Percentiles rank a stretch among this genome's conserved stretches.
phyloP scores from a whole-genome alignment of 495 filamentous ascomycete species.

The Trichoderma virens region DNA sequence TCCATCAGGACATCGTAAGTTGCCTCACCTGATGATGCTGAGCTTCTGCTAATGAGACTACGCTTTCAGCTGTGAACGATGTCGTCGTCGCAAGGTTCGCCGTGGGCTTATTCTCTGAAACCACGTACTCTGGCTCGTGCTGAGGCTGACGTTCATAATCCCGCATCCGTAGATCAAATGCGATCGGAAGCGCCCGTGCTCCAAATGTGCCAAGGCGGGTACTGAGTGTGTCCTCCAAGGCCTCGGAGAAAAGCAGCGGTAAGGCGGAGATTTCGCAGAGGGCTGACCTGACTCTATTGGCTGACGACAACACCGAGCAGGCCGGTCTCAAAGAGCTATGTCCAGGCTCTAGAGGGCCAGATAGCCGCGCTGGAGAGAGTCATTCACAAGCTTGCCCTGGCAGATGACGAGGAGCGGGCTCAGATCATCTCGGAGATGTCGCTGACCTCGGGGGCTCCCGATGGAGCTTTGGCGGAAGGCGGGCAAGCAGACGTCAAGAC shows the following conservation, averaged over 20 bases:
- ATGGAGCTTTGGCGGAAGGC: background rate
- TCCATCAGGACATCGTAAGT: background rate
- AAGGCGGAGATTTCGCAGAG: background rate
- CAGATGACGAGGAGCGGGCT: conserved; percentile 14
- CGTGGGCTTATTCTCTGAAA: too few species aligned
- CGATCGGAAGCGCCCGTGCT: conserved; percentile 22
- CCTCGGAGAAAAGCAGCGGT: conserved; percentile 20
- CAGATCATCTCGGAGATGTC: conserved; percentile 16
- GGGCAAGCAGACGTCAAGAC: conserved; percentile 1
- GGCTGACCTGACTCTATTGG: background rate
- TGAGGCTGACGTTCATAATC: background rate
- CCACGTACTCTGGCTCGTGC: background rate
- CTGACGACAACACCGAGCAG: conserved; percentile 14
- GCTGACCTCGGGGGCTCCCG: background rate
- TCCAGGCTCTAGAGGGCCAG: conserved; percentile 24
- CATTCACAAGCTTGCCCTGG: conserved; percentile 21
- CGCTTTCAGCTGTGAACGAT: conserved; percentile 6
- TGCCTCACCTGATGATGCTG: background rate
- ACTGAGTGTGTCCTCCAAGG: conserved; percentile 18
- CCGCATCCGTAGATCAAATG: conserved; percentile 21
- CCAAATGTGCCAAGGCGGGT: conserved; percentile 19
- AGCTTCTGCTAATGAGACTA: conserved; percentile 17
- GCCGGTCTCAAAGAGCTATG: conserved; percentile 21
- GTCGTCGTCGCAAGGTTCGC: conserved; percentile 11
- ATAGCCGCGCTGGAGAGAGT: conserved; percentile 24